Conservation (phyloP, 202 grass and related monocot species). For the Hordeum pubiflorum region DNA sequence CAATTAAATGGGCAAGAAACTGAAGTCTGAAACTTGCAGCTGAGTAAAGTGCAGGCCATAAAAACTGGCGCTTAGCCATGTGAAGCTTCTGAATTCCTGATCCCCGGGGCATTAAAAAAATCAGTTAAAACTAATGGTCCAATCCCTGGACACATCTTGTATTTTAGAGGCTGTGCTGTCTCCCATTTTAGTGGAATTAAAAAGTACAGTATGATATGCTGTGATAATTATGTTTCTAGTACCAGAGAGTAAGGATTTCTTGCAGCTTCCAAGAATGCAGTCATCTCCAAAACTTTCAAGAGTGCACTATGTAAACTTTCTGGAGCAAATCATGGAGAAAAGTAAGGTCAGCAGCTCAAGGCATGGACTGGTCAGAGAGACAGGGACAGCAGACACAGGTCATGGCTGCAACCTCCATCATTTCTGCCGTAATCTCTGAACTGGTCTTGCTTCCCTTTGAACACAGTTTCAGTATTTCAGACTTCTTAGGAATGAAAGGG, state of each 20-base stretch:
- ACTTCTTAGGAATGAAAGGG: background rate
- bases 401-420: background rate
- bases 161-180: conserved; percentile 24
- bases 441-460: background rate
- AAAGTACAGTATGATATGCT: background rate
- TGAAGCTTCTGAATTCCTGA: conserved; percentile 15
- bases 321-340: conserved; percentile 33
- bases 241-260: background rate
- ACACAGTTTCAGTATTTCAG: background rate
- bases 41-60: background rate
- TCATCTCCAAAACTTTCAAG: background rate
- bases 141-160: conserved; percentile 24
- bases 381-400: background rate
- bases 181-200: background rate
- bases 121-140: background rate
- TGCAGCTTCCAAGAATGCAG: background rate
- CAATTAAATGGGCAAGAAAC: conserved; percentile 25
- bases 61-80: conserved; percentile 5
- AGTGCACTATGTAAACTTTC: background rate
- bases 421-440: conserved; percentile 25
- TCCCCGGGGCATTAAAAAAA: background rate
- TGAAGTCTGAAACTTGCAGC: conserved; percentile 5
- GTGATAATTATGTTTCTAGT: background rate
- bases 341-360: conserved; percentile 9
- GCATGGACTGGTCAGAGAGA: background rate